Evolutionary conservation across 495 filamentous ascomycete genomes (phyloP).

Genomic region (Penicillium silybi): DNA sequence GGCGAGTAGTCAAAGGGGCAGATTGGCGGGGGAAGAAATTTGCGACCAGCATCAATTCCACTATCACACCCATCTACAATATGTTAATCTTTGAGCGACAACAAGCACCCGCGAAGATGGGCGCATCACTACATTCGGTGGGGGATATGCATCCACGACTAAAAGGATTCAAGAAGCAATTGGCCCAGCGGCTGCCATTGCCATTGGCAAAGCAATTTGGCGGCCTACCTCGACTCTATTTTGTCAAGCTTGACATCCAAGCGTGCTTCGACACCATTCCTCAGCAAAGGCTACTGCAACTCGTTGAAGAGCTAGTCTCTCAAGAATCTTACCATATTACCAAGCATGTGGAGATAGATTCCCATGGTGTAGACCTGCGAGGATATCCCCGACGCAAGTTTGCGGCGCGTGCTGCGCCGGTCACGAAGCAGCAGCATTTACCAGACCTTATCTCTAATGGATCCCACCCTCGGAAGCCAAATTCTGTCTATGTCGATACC

Average conservation of each 20-base stretch:
- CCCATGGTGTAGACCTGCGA: constrained; percentile 4
- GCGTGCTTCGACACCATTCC: constrained; percentile 96
- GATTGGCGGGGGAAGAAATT: constrained; percentile 49
- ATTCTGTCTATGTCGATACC: constrained; percentile 72
- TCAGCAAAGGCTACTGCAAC: constrained; percentile 62
- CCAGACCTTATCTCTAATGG: constrained; percentile 49
- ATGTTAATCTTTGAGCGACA: constrained; percentile 74
- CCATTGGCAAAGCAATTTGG: background rate
- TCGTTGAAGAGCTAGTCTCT: constrained; percentile 61
- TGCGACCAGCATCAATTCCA: constrained; percentile 74
- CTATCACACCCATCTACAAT: constrained; percentile 69
- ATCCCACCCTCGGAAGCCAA: constrained; percentile 40
- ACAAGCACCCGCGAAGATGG: constrained; percentile 58
- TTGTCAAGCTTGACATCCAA: constrained; percentile 89
- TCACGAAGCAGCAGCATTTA: constrained; percentile 50
- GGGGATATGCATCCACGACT: constrained; percentile 77
- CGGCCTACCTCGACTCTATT: constrained; percentile 52
- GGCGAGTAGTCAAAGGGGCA: constrained; percentile 47
- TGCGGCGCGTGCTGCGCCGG: constrained; percentile 53
- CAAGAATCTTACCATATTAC: constrained; percentile 66
- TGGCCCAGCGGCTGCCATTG: constrained; percentile 7
- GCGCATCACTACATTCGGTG: constrained; percentile 74
- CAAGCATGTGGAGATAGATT: constrained; percentile 70
- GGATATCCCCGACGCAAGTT: constrained; percentile 60
- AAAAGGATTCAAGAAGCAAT: constrained; percentile 57